A percentile compares a stretch with the other conserved stretches of the same genome.
Conservation (phyloP, 2,329 filamentous ascomycete genomes). For the Scedosporium dehoogii region DNA sequence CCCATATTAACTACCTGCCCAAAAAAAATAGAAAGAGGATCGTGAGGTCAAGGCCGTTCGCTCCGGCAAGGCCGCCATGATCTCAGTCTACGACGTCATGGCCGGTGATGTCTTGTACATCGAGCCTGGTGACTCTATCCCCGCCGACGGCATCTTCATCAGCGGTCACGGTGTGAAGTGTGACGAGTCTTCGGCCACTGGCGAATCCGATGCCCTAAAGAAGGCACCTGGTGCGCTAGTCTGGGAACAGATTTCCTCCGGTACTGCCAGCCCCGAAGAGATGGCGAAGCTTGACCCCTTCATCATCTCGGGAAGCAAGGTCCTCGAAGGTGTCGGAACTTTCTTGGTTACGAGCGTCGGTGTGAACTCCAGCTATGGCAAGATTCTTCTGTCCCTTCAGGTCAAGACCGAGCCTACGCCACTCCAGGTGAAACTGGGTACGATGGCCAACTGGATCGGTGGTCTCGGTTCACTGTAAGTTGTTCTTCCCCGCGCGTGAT, state of each 20-base stretch:
- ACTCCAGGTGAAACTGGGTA: conserved; percentile 41
- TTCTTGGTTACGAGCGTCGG: conserved; percentile 45
- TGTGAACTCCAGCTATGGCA: conserved; percentile 41
- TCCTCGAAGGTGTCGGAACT: conserved; percentile 42
- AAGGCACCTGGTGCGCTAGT: conserved; percentile 52
- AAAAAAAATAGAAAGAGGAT: conserved; percentile 35
- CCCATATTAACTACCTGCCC: background rate
- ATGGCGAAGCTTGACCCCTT: conserved; percentile 51
- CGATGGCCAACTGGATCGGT: conserved; percentile 31
- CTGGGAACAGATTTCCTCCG: conserved; percentile 37
- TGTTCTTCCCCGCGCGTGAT: conserved; percentile 26
- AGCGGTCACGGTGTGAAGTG: conserved; percentile 43
- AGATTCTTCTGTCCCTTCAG: conserved; percentile 44
- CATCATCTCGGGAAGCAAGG: conserved; percentile 45
- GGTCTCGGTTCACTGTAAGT: conserved; percentile 19
- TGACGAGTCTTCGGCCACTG: conserved; percentile 63
- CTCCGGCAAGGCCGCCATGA: conserved; percentile 52
- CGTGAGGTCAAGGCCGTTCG: conserved; percentile 56
- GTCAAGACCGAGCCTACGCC: conserved; percentile 41
- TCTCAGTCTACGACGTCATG: conserved; percentile 57
- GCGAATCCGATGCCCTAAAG: conserved; percentile 62
- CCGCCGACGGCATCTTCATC: conserved; percentile 61
- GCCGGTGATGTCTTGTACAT: conserved; percentile 62
- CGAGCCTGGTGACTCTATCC: conserved; percentile 59
- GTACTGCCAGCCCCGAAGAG: conserved; percentile 17